Conservation (phyloP, 345 rosid genomes). For the Hevea brasiliensis region DNA sequence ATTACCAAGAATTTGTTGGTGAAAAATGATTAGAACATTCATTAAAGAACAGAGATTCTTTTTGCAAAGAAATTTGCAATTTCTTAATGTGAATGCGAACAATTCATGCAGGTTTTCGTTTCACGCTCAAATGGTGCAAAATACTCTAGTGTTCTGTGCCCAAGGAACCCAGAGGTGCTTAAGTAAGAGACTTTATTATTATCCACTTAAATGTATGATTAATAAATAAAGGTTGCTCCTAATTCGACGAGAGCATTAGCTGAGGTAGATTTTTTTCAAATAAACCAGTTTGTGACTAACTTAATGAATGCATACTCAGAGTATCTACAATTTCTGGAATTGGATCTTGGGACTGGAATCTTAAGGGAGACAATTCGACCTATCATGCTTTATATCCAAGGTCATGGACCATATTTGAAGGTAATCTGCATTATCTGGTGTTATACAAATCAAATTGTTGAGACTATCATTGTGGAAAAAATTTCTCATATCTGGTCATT, state of each 20-base stretch:
- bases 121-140: constrained; percentile 67
- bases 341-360: constrained; percentile 92
- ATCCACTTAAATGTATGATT: not conserved
- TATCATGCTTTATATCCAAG: constrained; percentile 96
- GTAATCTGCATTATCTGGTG: constrained; percentile 43
- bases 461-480: not conserved
- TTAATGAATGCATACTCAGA: constrained; percentile 41
- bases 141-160: constrained; percentile 78
- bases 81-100: constrained; percentile 17
- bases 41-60: not conserved
- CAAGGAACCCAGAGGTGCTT: constrained; percentile 44
- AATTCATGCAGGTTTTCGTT: constrained; percentile 62
- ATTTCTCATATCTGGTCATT: not conserved
- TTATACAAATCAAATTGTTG: constrained; percentile 5
- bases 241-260: constrained; percentile 10
- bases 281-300: constrained; percentile 12
- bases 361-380: constrained; percentile 71
- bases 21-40: not conserved
- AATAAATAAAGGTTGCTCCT: not conserved
- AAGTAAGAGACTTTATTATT: constrained; percentile 47
- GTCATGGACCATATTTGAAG: constrained; percentile 92
- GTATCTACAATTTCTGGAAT: constrained; percentile 59
- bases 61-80: not conserved
- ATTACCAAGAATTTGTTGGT: not conserved
- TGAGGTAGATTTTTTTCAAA: not conserved